These are phyloP conservation scores for Withania somnifera DNA, from an alignment of 305 asterid species.

Conservation along the genomic window DNA sequence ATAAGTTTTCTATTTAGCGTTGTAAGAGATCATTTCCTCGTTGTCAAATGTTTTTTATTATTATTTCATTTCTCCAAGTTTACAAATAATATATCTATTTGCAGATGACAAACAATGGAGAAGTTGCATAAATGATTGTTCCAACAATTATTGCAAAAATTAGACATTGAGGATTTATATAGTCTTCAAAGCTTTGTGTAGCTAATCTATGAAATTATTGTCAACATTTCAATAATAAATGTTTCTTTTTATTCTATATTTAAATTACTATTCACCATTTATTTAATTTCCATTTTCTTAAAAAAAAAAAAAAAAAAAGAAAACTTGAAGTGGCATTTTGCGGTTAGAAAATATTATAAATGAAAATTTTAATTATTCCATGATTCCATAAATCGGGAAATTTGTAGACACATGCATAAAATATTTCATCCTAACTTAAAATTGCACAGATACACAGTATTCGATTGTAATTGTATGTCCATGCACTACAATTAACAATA, in stretches of 20 bases:
- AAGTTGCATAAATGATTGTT: not conserved
- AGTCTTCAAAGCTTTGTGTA: not conserved
- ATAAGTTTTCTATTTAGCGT: not conserved
- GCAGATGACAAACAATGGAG: not conserved
- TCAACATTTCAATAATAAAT: not conserved
- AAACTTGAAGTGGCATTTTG: not conserved
- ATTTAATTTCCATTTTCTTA: not conserved
- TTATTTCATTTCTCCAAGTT: not conserved
- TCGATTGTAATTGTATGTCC: too few relatives aligned
- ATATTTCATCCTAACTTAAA: too few relatives aligned
- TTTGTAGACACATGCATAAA: too few relatives aligned
- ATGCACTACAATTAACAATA: too few relatives aligned
- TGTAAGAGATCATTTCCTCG: not conserved
- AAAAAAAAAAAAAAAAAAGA: not conserved
- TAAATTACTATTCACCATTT: not conserved
- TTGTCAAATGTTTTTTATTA: too few relatives aligned
- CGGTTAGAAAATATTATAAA: not conserved
- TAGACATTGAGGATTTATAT: too few relatives aligned
- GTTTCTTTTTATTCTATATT: not conserved
- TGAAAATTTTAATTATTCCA: not conserved
- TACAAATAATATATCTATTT: not conserved
- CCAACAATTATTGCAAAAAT: not conserved
- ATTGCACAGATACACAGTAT: too few relatives aligned
- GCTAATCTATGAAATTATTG: not conserved
- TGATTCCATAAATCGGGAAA: too few relatives aligned